Evolutionary conservation across 2,329 filamentous ascomycete genomes (phyloP), one percentile per base, ranked within the genome.

Genomic region (Elsinoe necatrix): DNA sequence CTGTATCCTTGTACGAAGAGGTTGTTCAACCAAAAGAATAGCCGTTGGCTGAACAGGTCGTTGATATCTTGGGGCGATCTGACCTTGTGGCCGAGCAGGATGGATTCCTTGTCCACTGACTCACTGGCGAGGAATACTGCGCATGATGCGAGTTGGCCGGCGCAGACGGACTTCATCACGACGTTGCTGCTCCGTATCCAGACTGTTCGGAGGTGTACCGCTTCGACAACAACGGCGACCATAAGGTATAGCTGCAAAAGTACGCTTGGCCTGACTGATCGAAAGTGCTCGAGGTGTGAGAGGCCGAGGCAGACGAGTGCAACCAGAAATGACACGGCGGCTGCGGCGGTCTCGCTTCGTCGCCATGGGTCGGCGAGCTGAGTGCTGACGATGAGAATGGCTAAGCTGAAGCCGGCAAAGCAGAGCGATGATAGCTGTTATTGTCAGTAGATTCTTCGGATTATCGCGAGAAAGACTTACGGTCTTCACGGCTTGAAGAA

Each of bases 21-120:
- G 14, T 59, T 55, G 58, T 71, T 70, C 34, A 74, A 59, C 66
- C 69, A 72, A 45, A 64, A 65, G 58, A 71, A 72, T 1, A 69
- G 56, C 8, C 67, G 62, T n/a, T 71, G 63, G 4, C 65, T 66
- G 55, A 70, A 69, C 5, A 73, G 60, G 1, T 69, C 69, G 23
- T 65, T 66, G 3, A 65, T 68, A 54, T 71, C 69, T 57, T 74
- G 71, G 1, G 70, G 71, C 9, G 63, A 62, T 1, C 62, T 58
- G 35, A 21, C 14, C 31, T 43, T 62, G 9, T 57, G 59, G 29
- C 62, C 60, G 20, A 52, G 58, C 1, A 67, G 51, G 21, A 66
- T 60, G 3, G 56, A 57, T 14, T 59, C 60, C 51, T 67, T 67
- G 43, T 63, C 62, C 14, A 64, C 56, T 12, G 64, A 65, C 50